phyloP scores from a whole-genome alignment of 2,329 filamentous ascomycete species.

The Trichoderma sp. region DNA sequence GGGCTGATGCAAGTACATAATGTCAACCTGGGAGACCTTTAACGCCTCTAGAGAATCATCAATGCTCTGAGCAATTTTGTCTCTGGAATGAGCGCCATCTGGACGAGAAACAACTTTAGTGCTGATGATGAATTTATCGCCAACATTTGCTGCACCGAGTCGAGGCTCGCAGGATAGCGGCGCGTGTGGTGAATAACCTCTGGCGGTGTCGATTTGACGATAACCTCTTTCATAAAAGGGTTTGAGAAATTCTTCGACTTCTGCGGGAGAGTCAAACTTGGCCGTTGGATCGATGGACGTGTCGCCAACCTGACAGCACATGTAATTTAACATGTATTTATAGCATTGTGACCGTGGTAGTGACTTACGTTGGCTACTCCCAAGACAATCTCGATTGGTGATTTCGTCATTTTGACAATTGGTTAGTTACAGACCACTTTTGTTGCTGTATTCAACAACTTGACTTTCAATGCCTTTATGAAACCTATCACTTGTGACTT shows the following conservation, averaged over 20 bases:
- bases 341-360: too few relatives aligned
- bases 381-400: slow-evolving; percentile 8
- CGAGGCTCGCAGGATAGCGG: slow-evolving; percentile 31
- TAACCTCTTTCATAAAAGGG: slow-evolving; percentile 10
- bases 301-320: slow-evolving; percentile 25
- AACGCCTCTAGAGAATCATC: slow-evolving; percentile 33
- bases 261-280: slow-evolving; percentile 25
- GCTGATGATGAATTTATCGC: slow-evolving; percentile 32
- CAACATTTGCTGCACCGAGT: slow-evolving; percentile 30
- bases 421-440: background rate
- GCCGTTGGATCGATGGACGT: slow-evolving; percentile 22
- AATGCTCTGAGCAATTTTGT: slow-evolving; percentile 31
- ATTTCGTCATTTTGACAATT: background rate
- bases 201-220: slow-evolving; percentile 8
- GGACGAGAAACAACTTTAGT: slow-evolving; percentile 33
- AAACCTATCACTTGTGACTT: background rate
- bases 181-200: slow-evolving; percentile 19
- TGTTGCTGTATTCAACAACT: background rate
- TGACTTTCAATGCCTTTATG: background rate
- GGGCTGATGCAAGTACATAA: slow-evolving; percentile 7
- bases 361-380: slow-evolving; percentile 6
- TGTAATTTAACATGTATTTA: background rate
- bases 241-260: slow-evolving; percentile 26
- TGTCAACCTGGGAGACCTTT: slow-evolving; percentile 9
- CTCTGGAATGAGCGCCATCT: slow-evolving; percentile 30